Base-by-base conservation (phyloP, 768 basidiomycete species). In the Cantharellus anzutake region DNA sequence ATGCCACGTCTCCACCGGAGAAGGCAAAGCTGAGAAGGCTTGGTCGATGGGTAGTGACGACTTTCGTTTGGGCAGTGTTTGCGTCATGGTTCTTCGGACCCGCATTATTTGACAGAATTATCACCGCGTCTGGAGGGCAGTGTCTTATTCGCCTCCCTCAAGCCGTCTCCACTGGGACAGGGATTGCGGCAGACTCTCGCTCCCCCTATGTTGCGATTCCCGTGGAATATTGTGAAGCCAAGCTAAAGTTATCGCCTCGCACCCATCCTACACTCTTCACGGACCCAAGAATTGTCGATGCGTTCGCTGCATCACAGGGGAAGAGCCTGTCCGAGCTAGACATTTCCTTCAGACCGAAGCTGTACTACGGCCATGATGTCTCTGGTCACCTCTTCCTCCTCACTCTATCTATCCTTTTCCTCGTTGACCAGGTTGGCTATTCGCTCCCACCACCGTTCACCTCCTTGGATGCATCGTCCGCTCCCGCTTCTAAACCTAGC, bases 381-480 rank as follows among this genome's bases (percentile, higher is more conserved):
- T 93, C 90, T 0, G 94, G 94, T 4, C 94, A 97, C 67, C 75
- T 91, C 39, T 97, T 96, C 73, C 76, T 98, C 62, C 76, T 97
- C 63, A 84, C 84, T 2, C 78, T 94, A 73, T 75, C 82, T 11
- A 72, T 77, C 11, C 73, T 94, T 35, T 86, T 96, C 69, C 76
- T 97, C 48, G 75, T 79, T 4, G 81, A 89, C 67, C 86, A 91
- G 69, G 69, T 93, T 40, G 71, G 75, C 16, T 74, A 77, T 1
- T 80, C 80, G 11, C 71, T 84, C 61, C 44, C 58, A 5, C 71
- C 71, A 29, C 41, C 11, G 14, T 55, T 62, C 65, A 5, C 20
- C 16, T 40, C 29, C n/a, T 4, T 29, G n/a, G 7, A 5, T 57
- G n/a, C 7, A 41, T 35, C 60, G 4, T n/a, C 59, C 20, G n/a